Conservation (phyloP, 805 yeast species). For the Ogataea nitratoaversa region DNA sequence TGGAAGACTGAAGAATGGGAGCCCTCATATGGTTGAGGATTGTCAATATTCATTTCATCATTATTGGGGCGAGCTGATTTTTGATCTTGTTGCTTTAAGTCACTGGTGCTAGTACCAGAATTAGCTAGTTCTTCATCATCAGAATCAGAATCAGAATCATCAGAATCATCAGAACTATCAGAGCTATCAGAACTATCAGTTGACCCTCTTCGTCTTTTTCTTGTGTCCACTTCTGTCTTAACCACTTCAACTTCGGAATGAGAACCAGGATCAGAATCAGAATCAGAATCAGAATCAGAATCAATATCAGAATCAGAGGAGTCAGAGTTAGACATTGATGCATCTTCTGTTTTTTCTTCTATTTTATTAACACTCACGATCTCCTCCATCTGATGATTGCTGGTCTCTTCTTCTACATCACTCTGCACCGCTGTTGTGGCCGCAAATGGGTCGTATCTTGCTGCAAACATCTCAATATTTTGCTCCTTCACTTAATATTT, state of each 20-base stretch:
- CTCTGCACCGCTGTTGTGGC: slow-evolving; percentile 36
- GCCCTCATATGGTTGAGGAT: slow-evolving; percentile 4
- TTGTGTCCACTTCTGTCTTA: not conserved
- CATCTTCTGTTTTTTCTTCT: slow-evolving; percentile 4
- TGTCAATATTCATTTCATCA: slow-evolving; percentile 5
- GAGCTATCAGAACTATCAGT: slow-evolving; percentile 18
- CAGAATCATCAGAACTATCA: not conserved
- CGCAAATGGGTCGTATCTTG: slow-evolving; percentile 52
- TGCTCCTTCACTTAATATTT: too few relatives aligned
- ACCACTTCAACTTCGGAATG: not conserved
- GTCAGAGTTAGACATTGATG: slow-evolving; percentile 3
- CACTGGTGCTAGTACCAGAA: not conserved
- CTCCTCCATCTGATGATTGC: too few relatives aligned
- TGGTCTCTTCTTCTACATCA: slow-evolving; percentile 23
- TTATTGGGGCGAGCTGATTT: too few relatives aligned
- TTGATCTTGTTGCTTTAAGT: too few relatives aligned
- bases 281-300: too few relatives aligned
- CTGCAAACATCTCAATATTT: slow-evolving; percentile 54
- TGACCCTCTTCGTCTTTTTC: slow-evolving; percentile 19
- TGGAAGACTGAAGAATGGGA: slow-evolving; percentile 50
- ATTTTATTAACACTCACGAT: too few relatives aligned
- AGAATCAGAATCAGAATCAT: not conserved
- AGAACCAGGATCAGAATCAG: slow-evolving; percentile 7
- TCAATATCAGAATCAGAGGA: slow-evolving; percentile 2
- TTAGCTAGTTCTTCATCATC: slow-evolving; percentile 4